Base-by-base conservation (phyloP, 192 early-diverging fungal genomes). In the Obelidium mucronatum region DNA sequence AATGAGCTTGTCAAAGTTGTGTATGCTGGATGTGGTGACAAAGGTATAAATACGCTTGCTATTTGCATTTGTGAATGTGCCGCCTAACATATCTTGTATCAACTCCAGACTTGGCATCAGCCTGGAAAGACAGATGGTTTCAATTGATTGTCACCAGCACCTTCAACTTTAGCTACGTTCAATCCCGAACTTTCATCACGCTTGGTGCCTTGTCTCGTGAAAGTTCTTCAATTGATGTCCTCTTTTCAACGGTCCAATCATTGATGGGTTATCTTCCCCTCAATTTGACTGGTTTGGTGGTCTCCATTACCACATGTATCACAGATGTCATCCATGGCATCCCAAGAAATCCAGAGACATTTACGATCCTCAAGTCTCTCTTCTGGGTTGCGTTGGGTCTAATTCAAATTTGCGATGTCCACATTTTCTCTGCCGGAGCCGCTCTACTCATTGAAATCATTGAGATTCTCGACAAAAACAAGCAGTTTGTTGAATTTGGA, bases 101-200 rank as follows among this genome's bases (percentile, higher is more conserved):
- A 40, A 19, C 19, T 65, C 3, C 80, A 92, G 94, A 94, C 62
- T 87, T 94, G 44, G 90, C 92, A 5, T 91, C 92, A 74, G 84
- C 83, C 33, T 95, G 95, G 90, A 93, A 94, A 62, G 89, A 96
- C 26, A 85, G 95, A 37, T 98, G 97, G 97, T 94, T 96, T 83
- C 90, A 94, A 39, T 81, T 98, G 63, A 91, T 97, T 17, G 90
- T 95, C 8, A 92, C 93, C 44, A 94, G 93, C 59, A 95, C 97
- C 0, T 98, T 98, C 89, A 93, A 96, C 71, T 93, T 92, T 81
- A 96, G 97, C 78, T 94, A 93, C 3, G 90, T 97, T 34, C 97
- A 98, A 80, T 95, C 97, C 2, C 90, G 96, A 39, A 93, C 97
- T 1, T 98, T 97, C 82, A 92, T 96, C 31, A 86, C 92, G 22